These are phyloP conservation scores for Stenocarpella maydis DNA, from an alignment of 2,329 filamentous ascomycete species.

Conservation along the genomic window DNA sequence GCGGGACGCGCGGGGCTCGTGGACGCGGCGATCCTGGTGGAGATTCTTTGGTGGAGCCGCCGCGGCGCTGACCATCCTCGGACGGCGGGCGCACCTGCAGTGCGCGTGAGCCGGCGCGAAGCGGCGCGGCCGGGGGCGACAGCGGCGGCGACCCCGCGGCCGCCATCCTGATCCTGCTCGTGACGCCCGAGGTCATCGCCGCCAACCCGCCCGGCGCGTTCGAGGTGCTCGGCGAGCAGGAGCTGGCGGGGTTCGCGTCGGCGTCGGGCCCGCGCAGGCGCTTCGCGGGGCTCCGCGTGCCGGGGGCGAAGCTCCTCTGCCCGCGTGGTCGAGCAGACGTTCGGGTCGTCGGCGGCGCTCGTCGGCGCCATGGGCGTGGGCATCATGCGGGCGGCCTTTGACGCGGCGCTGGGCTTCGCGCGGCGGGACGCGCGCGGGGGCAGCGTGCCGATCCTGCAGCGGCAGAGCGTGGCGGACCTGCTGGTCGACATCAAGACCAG, in stretches of 20 bases:
- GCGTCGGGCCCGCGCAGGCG: slow-evolving; percentile 57
- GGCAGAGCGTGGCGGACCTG: slow-evolving; percentile 60
- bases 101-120: slow-evolving; percentile 14
- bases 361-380: slow-evolving; percentile 64
- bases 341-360: slow-evolving; percentile 54
- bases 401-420: slow-evolving; percentile 58
- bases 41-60: slow-evolving; percentile 32
- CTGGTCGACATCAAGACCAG: slow-evolving; percentile 43
- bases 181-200: slow-evolving; percentile 57
- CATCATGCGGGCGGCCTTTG: slow-evolving; percentile 62
- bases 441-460: slow-evolving; percentile 52
- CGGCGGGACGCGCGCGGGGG: slow-evolving; percentile 56
- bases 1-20: slow-evolving; percentile 20
- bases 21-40: slow-evolving; percentile 30
- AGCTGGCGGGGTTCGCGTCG: slow-evolving; percentile 56
- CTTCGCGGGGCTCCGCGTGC: slow-evolving; percentile 58
- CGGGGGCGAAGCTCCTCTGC: slow-evolving; percentile 55
- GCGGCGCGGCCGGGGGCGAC: background rate
- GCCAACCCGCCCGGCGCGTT: slow-evolving; percentile 53
- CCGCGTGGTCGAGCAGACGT: slow-evolving; percentile 52
- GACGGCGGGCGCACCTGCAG: slow-evolving; percentile 22
- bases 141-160: slow-evolving; percentile 13
- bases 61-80: slow-evolving; percentile 30
- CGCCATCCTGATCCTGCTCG: slow-evolving; percentile 56
- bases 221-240: slow-evolving; percentile 54